phyloP scores from a whole-genome alignment of 2,329 filamentous ascomycete species.

The Chaetomium globosum region DNA sequence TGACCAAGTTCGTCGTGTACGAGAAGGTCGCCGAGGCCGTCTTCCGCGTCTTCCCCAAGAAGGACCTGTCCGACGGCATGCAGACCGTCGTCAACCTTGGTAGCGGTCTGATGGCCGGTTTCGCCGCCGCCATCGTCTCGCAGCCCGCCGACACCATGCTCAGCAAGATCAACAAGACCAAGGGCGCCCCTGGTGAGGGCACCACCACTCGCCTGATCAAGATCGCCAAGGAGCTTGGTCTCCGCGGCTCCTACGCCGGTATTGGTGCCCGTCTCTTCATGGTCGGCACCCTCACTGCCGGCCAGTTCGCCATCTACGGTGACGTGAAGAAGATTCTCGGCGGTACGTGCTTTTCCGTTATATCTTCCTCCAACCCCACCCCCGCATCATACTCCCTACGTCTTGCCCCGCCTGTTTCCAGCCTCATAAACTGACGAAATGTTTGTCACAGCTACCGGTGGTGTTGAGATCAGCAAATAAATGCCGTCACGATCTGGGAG shows the following conservation, averaged over 20 bases:
- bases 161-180: constrained; percentile 87
- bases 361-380: not conserved
- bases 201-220: constrained; percentile 75
- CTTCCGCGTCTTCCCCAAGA: constrained; percentile 69
- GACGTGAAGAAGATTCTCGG: constrained; percentile 1
- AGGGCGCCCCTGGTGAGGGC: constrained; percentile 76
- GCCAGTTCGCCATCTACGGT: constrained; percentile 83
- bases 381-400: no score
- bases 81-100: constrained; percentile 70
- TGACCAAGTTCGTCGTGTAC: constrained; percentile 86
- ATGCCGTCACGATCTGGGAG: constrained; percentile 2
- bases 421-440: not conserved
- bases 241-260: constrained; percentile 72
- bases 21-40: constrained; percentile 75
- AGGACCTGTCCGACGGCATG: constrained; percentile 60
- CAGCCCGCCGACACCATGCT: constrained; percentile 87
- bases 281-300: constrained; percentile 68
- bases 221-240: constrained; percentile 76
- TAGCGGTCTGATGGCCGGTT: constrained; percentile 58
- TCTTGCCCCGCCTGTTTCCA: not conserved
- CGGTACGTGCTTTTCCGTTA: constrained; percentile 47
- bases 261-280: constrained; percentile 64
- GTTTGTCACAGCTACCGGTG: constrained; percentile 62
- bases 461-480: constrained; percentile 69
- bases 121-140: constrained; percentile 77